Evolutionary conservation across 805 yeast species (phyloP), one percentile per base, ranked within the genome.

Genomic region (Starmerella cellae): DNA sequence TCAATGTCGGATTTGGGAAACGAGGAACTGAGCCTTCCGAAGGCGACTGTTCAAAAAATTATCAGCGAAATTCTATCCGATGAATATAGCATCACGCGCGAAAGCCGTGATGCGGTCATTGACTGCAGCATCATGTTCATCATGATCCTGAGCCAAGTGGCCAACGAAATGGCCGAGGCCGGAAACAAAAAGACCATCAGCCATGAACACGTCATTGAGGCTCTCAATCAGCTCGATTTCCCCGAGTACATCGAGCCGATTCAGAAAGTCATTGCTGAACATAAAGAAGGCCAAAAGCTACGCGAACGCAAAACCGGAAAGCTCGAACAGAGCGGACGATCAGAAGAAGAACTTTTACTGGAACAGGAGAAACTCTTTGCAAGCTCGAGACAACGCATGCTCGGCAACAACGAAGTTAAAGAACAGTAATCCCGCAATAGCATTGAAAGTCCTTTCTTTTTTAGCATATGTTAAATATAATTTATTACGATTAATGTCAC

Each of bases 181-280:
- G 98, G 91, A 59, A 77, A 93, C 41, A 91, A 91, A 61, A 91
- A 91, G 62, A 91, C 98, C 2, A 91, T 91, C 35, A 94, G 95
- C 0, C 80, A 94, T 2, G 98, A 91, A 59, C 98, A 91, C 59
- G 96, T 91, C 30, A 71, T 88, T 49, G 81, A 79, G 55, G 96
- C 97, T 0, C 65, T 91, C 35, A 77, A 74, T 47, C 94, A 82
- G 55, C 68, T 91, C 42, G 98, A 94, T 22, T 91, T 84, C 60
- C 71, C 70, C 23, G 85, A 82, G 45, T 91, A 88, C 60, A 69
- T 91, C 39, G 87, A 80, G 28, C 79, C 83, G 22, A 73, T 91
- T 35, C 79, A 82, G 55, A 77, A 79, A 49, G 82, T 82, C 19
- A 67, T 88, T 49, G 73, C 69, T 35, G 95, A 87, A 52, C 95